Percentiles rank a stretch among this genome's conserved stretches.
phyloP scores from a whole-genome alignment of 75 land plant genomes.

The Cryptomeria japonica region DNA sequence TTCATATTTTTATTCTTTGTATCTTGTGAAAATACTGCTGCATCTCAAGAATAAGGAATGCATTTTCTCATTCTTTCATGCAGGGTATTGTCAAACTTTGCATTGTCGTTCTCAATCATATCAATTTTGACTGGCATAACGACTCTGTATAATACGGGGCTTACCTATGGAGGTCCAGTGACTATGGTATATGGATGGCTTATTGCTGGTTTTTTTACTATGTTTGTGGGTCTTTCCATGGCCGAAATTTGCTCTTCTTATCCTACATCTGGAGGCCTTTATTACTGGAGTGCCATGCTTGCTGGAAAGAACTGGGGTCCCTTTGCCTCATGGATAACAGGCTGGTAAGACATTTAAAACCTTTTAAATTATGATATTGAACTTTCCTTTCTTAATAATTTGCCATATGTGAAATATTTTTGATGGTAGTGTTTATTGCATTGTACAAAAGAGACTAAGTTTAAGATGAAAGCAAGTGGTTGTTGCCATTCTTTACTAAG shows the following conservation, averaged over 20 bases:
- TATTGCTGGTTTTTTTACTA: slow-evolving; percentile 67
- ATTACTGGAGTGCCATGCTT: slow-evolving; percentile 89
- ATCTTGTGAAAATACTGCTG: not conserved
- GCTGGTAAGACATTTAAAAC: slow-evolving; percentile 57
- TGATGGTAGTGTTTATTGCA: not conserved
- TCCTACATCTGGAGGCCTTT: slow-evolving; percentile 94
- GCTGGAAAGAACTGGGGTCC: slow-evolving; percentile 86
- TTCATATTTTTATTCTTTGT: not conserved
- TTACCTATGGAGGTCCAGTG: slow-evolving; percentile 80
- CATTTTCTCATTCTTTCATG: slow-evolving; percentile 11
- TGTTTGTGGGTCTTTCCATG: slow-evolving; percentile 85
- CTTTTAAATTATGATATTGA: not conserved
- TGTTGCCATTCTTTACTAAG: not conserved
- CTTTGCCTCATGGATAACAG: slow-evolving; percentile 93
- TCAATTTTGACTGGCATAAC: slow-evolving; percentile 90
- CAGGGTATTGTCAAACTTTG: slow-evolving; percentile 87
- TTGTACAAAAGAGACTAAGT: not conserved
- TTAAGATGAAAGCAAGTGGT: not conserved
- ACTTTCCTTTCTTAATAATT: not conserved
- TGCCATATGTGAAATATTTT: not conserved
- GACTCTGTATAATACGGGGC: slow-evolving; percentile 79
- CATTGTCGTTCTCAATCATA: slow-evolving; percentile 86
- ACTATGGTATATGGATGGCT: slow-evolving; percentile 85
- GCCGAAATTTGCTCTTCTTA: slow-evolving; percentile 96
- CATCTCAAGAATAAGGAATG: not conserved